A percentile compares a stretch with the other conserved stretches of the same genome.
phyloP scores from a whole-genome alignment of 352 stramenopile genomes.

The Phytophthora meadii region DNA sequence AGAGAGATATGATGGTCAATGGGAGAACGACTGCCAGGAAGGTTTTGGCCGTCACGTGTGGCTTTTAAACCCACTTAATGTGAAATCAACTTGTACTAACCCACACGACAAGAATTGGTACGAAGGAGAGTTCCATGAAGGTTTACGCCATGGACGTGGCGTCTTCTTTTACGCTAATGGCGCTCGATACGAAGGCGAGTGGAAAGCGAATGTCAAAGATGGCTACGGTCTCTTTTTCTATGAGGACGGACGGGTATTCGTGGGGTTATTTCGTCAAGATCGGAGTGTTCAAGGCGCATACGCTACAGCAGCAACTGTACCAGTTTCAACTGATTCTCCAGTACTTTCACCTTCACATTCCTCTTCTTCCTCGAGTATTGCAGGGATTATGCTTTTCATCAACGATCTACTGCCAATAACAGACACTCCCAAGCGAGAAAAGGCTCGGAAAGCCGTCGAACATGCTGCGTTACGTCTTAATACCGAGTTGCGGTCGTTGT shows the following conservation, averaged over 20 bases:
- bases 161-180: conserved; percentile 91
- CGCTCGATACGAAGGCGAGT: conserved; percentile 84
- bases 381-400: conserved; percentile 61
- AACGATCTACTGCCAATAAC: conserved; percentile 48
- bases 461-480: conserved; percentile 65
- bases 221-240: conserved; percentile 76
- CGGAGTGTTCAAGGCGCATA: conserved; percentile 43
- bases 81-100: conserved; percentile 7
- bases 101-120: conserved; percentile 84
- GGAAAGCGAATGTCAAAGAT: conserved; percentile 83
- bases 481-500: conserved; percentile 65
- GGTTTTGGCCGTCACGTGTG: conserved; percentile 88
- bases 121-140: conserved; percentile 75
- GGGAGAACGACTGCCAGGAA: conserved; percentile 72
- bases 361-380: conserved; percentile 13
- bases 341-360: conserved; percentile 11
- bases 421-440: conserved; percentile 36
- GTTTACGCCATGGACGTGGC: conserved; percentile 69
- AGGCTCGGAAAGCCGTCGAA: conserved; percentile 57
- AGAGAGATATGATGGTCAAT: conserved; percentile 81
- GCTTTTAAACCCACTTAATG: conserved; percentile 33
- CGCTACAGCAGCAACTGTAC: conserved; percentile 21
- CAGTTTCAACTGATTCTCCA: conserved; percentile 5
- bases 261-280: conserved; percentile 56
- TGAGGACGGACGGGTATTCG: conserved; percentile 69